These are phyloP conservation scores for Cyberlindnera veronae DNA, from an alignment of 805 yeast species.

Conservation along the genomic window DNA sequence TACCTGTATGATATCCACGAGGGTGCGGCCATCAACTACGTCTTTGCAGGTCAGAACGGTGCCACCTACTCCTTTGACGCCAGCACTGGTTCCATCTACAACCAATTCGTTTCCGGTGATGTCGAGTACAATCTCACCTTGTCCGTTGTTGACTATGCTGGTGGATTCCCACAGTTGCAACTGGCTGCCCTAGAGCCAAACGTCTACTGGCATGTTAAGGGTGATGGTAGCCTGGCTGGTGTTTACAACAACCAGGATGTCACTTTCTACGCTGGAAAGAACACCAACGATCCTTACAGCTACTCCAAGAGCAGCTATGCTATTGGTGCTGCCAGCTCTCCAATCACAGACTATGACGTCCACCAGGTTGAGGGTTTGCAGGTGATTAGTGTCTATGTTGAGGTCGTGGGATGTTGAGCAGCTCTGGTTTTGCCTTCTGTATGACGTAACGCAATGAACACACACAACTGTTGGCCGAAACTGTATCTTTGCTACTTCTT, in stretches of 20 bases:
- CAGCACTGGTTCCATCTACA: constrained; percentile 8
- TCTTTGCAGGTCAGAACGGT: constrained; percentile 11
- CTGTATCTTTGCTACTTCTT: no score
- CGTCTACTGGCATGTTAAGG: constrained; percentile 9
- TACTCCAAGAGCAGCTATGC: constrained; percentile 31
- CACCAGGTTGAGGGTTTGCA: background rate
- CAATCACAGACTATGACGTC: background rate
- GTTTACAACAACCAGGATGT: constrained; percentile 28
- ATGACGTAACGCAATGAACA: no score
- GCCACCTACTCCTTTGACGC: constrained; percentile 8
- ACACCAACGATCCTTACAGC: constrained; percentile 41
- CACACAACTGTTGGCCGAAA: no score
- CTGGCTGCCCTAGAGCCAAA: constrained; percentile 7
- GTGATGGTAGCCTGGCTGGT: constrained; percentile 26
- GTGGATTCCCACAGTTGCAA: constrained; percentile 16
- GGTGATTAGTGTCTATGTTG: background rate
- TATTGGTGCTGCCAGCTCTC: no score
- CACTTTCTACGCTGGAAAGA: constrained; percentile 39
- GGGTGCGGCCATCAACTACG: constrained; percentile 23
- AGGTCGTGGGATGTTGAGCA: background rate
- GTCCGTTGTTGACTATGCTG: background rate
- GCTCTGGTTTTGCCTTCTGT: no score
- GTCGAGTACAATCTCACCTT: constrained; percentile 6
- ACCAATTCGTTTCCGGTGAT: background rate
- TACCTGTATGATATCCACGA: constrained; percentile 16